phyloP scores from a whole-genome alignment of 1,139 yeast genomes.

The Lodderomyces oxycetoniae region DNA sequence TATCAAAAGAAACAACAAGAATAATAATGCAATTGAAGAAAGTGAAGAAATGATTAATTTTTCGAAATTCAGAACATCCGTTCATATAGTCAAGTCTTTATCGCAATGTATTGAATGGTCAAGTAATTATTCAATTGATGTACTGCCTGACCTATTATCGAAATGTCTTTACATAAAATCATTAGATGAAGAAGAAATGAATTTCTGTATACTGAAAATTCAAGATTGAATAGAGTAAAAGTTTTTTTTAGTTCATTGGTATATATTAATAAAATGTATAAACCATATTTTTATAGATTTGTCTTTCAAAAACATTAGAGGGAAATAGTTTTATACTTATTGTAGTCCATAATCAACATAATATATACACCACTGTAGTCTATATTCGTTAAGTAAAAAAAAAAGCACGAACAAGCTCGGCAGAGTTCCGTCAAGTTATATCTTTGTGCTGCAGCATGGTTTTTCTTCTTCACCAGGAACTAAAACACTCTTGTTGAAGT shows the following conservation, averaged over 20 bases:
- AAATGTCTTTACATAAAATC: conserved; percentile 80
- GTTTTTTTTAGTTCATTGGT: too few relatives aligned
- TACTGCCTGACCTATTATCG: conserved; percentile 61
- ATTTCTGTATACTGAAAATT: conserved; percentile 17
- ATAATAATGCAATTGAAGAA: conserved; percentile 12
- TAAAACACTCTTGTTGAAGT: conserved; percentile 65
- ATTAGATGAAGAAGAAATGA: conserved; percentile 75
- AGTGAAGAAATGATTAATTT: conserved; percentile 56
- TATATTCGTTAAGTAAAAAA: not conserved
- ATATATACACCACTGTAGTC: too few relatives aligned
- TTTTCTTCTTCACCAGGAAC: conserved; percentile 21
- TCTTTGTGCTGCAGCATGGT: conserved; percentile 45
- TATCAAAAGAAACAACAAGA: conserved; percentile 16
- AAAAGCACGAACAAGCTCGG: too few relatives aligned
- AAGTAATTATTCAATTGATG: conserved; percentile 48
- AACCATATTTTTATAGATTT: too few relatives aligned
- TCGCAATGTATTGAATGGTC: conserved; percentile 87
- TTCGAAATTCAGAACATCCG: conserved; percentile 71
- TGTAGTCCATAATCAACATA: too few relatives aligned
- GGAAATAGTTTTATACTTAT: too few relatives aligned
- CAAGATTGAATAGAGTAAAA: conserved; percentile 1
- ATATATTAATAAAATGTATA: too few relatives aligned
- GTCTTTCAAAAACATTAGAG: too few relatives aligned
- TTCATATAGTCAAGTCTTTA: conserved; percentile 72
- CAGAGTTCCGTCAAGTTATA: too few relatives aligned